Evolutionary conservation across 73 alveolate species (phyloP).

Genomic region (Tetrahymena thermophila): DNA sequence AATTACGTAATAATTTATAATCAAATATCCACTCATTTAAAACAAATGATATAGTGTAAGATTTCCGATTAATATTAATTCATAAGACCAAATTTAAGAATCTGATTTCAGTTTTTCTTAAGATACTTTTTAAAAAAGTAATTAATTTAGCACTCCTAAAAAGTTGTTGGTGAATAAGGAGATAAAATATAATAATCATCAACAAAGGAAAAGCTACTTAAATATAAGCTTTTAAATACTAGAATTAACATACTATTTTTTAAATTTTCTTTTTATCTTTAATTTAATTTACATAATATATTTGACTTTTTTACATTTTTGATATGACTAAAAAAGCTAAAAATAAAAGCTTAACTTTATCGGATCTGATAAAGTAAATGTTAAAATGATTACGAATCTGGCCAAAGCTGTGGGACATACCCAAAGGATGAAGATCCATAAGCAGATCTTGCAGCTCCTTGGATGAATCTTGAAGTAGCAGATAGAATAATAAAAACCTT

Average conservation of each 20-base stretch:
- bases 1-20: not conserved
- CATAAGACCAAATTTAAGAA: not conserved
- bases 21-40: not conserved
- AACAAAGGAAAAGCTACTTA: no score
- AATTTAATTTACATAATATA: no score
- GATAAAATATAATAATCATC: no score
- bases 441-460: slow-evolving; percentile 4
- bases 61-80: not conserved
- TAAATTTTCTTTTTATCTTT: no score
- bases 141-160: no score
- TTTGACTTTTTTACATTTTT: no score
- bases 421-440: not conserved
- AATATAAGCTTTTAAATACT: no score
- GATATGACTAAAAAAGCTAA: no score
- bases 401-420: slow-evolving; percentile 4
- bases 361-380: not conserved
- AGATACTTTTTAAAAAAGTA: no score
- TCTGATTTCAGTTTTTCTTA: not conserved
- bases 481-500: not conserved
- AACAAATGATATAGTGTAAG: not conserved
- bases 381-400: not conserved
- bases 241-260: no score
- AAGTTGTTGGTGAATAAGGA: no score
- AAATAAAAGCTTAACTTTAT: no score
- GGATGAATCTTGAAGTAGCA: not conserved